phyloP scores from a whole-genome alignment of 2,329 filamentous ascomycete genomes.

The Pestalotiopsis fici region DNA sequence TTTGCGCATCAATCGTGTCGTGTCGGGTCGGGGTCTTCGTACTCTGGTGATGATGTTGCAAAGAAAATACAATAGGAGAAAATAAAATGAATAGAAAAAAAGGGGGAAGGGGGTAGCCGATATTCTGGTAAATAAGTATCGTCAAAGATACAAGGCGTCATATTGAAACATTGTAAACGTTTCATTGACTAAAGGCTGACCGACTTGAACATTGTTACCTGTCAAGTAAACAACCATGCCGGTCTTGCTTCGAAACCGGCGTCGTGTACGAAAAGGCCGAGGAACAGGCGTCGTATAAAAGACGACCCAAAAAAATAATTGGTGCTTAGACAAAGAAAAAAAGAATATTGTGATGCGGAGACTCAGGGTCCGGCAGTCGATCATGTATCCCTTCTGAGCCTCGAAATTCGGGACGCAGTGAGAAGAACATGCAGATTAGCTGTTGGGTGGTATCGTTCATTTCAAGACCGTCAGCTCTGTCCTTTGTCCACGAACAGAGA shows the following conservation, averaged over 20 bases:
- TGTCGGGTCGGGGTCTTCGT: constrained; percentile 1
- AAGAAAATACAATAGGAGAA: not conserved
- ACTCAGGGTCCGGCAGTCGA: not conserved
- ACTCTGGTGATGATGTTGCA: not conserved
- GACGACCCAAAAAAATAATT: not conserved
- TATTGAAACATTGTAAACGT: not conserved
- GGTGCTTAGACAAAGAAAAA: not conserved
- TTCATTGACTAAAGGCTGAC: not conserved
- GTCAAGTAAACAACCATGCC: not conserved
- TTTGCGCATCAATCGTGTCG: constrained; percentile 8
- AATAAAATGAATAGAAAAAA: not conserved
- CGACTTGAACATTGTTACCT: not conserved
- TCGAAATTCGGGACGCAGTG: not conserved
- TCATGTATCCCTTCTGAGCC: not conserved
- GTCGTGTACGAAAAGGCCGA: not conserved
- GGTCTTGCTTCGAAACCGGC: not conserved
- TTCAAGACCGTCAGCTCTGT: constrained; percentile 8
- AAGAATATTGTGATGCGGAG: not conserved
- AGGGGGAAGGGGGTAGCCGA: not conserved
- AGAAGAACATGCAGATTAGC: constrained; percentile 1
- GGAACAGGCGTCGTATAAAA: not conserved
- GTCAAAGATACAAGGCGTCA: not conserved
- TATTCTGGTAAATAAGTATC: not conserved
- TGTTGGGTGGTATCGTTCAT: constrained; percentile 9
- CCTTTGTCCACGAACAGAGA: not conserved